These are phyloP conservation scores for Phialophora expanda DNA, from an alignment of 2,329 filamentous ascomycete species.

Conservation along the genomic window DNA sequence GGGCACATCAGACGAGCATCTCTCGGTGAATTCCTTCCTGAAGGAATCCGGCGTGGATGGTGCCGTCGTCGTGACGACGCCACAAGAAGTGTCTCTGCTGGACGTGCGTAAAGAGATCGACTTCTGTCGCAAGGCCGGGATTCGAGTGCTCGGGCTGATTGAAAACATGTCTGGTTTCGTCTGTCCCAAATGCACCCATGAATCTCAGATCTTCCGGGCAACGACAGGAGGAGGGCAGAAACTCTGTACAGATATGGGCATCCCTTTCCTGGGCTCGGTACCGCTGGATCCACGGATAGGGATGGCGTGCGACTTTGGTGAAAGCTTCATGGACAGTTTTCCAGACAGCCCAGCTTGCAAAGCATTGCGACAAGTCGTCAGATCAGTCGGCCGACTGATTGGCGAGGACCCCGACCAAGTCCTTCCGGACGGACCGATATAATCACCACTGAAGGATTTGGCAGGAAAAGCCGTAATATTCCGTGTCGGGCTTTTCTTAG, in stretches of 20 bases:
- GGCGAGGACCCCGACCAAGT: constrained; percentile 64
- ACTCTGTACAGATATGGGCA: constrained; percentile 81
- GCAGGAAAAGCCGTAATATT: not conserved
- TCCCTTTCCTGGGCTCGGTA: constrained; percentile 87
- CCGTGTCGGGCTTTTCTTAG: not conserved
- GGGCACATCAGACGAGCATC: constrained; percentile 91
- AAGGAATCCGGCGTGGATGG: constrained; percentile 92
- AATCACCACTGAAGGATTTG: not conserved
- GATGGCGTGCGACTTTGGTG: constrained; percentile 95
- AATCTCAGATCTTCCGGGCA: constrained; percentile 82
- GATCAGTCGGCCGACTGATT: constrained; percentile 69
- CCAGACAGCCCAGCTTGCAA: constrained; percentile 89
- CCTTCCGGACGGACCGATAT: constrained; percentile 45
- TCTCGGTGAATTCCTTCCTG: constrained; percentile 89
- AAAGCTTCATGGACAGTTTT: constrained; percentile 94
- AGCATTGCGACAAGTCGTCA: constrained; percentile 81
- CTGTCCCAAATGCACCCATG: constrained; percentile 85
- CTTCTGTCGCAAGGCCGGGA: constrained; percentile 93
- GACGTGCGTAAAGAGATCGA: constrained; percentile 98
- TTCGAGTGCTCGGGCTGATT: constrained; percentile 83
- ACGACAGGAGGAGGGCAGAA: constrained; percentile 85
- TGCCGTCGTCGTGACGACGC: constrained; percentile 90
- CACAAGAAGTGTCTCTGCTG: constrained; percentile 88
- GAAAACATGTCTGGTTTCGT: constrained; percentile 99
- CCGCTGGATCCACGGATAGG: constrained; percentile 92